phyloP scores from a whole-genome alignment of 768 basidiomycete genomes.

The Auriscalpium orientale region DNA sequence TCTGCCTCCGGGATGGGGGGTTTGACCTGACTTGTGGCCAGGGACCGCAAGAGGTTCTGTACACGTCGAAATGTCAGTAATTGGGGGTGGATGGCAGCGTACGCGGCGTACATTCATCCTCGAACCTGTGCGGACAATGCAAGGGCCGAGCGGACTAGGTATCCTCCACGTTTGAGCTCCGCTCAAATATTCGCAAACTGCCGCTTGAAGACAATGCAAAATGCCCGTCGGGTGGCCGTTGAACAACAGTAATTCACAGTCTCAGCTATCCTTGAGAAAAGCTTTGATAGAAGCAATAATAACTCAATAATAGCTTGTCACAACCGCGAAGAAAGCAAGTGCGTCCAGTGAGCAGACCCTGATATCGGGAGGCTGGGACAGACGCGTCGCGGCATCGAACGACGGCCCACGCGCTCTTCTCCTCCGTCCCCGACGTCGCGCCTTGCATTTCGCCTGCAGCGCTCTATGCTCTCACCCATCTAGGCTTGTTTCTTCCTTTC shows the following conservation, averaged over 20 bases:
- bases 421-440: too few species aligned
- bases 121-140: conserved; percentile 13
- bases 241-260: too few species aligned
- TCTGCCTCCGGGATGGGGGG: conserved; percentile 54
- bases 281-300: too few species aligned
- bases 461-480: conserved; percentile 3
- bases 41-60: conserved; percentile 84
- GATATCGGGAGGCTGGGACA: too few species aligned
- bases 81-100: conserved; percentile 23
- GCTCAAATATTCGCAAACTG: conserved; percentile 4
- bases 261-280: too few species aligned
- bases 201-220: background rate
- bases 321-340: too few species aligned
- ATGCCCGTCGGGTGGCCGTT: background rate
- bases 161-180: conserved; percentile 20
- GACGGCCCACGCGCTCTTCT: too few species aligned
- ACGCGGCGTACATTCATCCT: conserved; percentile 32
- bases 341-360: too few species aligned
- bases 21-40: conserved; percentile 71
- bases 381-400: too few species aligned
- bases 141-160: too few species aligned
- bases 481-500: conserved; percentile 11
- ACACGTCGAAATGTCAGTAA: conserved; percentile 1
- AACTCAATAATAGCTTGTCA: too few species aligned
- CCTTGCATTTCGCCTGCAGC: background rate